Conservation (phyloP, 139 green algal species). For the Tetradesmus lagerheimii region DNA sequence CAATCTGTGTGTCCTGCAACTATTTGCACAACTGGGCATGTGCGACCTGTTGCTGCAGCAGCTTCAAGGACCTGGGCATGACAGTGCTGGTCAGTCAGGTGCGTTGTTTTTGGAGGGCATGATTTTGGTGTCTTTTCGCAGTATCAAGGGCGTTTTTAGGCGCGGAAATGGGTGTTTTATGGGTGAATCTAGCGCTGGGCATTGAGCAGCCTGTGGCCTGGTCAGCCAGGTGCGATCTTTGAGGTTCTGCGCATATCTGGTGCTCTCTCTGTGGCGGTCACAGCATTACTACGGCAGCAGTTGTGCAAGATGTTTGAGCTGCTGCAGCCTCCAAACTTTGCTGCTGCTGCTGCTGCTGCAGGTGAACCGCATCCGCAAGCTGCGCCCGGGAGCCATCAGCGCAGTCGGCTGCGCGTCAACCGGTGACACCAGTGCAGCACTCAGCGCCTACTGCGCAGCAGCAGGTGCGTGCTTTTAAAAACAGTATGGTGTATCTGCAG, state of each 20-base stretch:
- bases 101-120: too few relatives aligned
- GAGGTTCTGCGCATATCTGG: too few relatives aligned
- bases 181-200: too few relatives aligned
- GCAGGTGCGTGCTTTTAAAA: too few relatives aligned
- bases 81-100: constrained; percentile 97
- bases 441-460: not conserved
- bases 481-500: not conserved
- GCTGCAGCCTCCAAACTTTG: not conserved
- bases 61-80: constrained; percentile 99
- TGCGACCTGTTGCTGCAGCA: constrained; percentile 99
- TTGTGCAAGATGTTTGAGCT: not conserved
- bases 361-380: constrained; percentile 86
- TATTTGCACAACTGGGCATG: constrained; percentile 97
- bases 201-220: too few relatives aligned
- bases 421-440: constrained; percentile 82
- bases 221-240: too few relatives aligned
- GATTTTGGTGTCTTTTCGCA: too few relatives aligned
- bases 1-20: too few relatives aligned
- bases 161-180: too few relatives aligned
- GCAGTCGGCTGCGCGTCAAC: constrained; percentile 99
- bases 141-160: too few relatives aligned
- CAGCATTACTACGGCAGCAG: too few relatives aligned
- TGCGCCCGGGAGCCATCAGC: constrained; percentile 87
- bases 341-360: constrained; percentile 27
- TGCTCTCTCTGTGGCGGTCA: too few relatives aligned